Evolutionary conservation across 83 land plant species (phyloP).

Genomic region (Picea abies): DNA sequence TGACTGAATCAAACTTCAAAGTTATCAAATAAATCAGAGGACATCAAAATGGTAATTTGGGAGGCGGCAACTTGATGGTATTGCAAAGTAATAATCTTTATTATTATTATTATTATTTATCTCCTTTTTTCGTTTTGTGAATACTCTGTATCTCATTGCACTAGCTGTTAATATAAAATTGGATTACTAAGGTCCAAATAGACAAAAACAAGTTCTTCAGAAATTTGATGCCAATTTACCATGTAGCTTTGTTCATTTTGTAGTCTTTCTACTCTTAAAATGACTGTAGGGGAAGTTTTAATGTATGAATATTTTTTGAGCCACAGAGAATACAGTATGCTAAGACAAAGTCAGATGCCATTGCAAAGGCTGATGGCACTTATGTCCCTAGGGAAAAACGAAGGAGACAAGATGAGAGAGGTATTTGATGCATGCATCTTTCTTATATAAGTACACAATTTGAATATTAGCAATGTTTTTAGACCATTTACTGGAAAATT

Average conservation of each 20-base stretch:
- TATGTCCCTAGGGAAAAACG: conserved; percentile 88
- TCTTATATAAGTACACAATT: background rate
- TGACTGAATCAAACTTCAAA: too few species aligned
- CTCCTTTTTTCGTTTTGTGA: too few species aligned
- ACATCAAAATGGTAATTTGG: too few species aligned
- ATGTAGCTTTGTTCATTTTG: background rate
- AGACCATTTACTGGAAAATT: conserved; percentile 4
- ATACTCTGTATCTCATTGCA: too few species aligned
- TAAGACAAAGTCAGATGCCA: conserved; percentile 86
- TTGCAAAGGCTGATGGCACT: conserved; percentile 94
- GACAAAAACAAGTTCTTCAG: background rate
- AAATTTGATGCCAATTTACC: background rate
- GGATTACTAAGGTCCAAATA: background rate
- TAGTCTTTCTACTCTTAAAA: background rate
- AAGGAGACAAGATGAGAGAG: conserved; percentile 86
- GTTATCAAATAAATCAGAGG: too few species aligned
- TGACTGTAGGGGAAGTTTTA: conserved; percentile 2
- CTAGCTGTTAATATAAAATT: background rate
- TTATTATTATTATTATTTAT: too few species aligned
- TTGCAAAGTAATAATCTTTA: too few species aligned
- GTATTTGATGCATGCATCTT: conserved; percentile 23
- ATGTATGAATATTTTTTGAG: background rate
- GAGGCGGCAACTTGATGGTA: too few species aligned
- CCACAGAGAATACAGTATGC: conserved; percentile 94
- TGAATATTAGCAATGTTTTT: background rate